Evolutionary conservation across 495 filamentous ascomycete species (phyloP).

Genomic region (Penicillium subrubescens): DNA sequence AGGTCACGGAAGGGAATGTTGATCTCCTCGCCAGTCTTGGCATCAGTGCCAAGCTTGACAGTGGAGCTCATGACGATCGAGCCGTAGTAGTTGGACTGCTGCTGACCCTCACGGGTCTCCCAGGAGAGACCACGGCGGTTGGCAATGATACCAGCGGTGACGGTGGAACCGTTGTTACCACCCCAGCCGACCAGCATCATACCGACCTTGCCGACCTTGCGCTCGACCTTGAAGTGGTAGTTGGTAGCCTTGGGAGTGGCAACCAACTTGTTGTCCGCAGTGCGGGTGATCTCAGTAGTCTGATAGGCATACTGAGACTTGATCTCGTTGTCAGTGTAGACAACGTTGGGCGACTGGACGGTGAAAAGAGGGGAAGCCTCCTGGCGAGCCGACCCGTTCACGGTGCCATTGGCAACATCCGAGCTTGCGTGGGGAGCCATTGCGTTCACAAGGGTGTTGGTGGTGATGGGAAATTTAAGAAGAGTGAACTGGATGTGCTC

Average conservation of each 20-base stretch:
- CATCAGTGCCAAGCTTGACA: conserved; percentile 90
- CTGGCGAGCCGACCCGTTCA: conserved; percentile 67
- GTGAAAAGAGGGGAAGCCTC: conserved; percentile 66
- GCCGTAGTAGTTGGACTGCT: conserved; percentile 93
- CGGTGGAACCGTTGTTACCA: conserved; percentile 97
- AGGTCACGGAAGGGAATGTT: conserved; percentile 95
- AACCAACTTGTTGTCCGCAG: conserved; percentile 74
- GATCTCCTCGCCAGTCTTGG: conserved; percentile 83
- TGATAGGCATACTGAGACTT: conserved; percentile 95
- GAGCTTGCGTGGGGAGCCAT: conserved; percentile 96
- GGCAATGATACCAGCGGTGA: conserved; percentile 96
- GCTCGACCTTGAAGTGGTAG: conserved; percentile 98
- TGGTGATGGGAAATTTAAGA: not conserved
- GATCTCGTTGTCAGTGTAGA: conserved; percentile 86
- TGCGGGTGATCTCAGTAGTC: conserved; percentile 77
- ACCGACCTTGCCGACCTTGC: conserved; percentile 89
- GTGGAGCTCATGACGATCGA: conserved; percentile 96
- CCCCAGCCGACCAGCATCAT: conserved; percentile 98
- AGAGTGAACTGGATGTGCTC: conserved; percentile 18
- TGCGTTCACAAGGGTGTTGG: conserved; percentile 37
- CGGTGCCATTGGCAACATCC: conserved; percentile 62
- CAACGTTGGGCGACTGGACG: conserved; percentile 90
- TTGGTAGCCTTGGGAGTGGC: conserved; percentile 84
- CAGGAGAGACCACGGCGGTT: conserved; percentile 85
- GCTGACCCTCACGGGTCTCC: conserved; percentile 89